These are phyloP conservation scores for Cyclotella kingstonii DNA, from an alignment of 108 stramenopile species.

Conservation along the genomic window DNA sequence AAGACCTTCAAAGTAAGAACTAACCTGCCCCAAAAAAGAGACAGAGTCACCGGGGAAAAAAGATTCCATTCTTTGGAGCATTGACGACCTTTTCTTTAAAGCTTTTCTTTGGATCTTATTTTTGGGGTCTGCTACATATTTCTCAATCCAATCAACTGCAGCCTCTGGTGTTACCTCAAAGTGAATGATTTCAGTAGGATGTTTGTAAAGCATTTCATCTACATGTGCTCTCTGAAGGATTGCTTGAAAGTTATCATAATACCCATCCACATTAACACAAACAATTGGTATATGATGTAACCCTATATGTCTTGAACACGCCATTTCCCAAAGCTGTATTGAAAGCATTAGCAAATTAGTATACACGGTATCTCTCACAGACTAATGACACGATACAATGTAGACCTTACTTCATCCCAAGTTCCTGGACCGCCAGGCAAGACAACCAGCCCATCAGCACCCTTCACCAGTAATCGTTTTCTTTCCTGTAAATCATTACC, in stretches of 20 bases:
- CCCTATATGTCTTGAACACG: slow-evolving; percentile 79
- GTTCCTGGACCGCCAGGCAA: slow-evolving; percentile 95
- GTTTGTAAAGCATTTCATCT: slow-evolving; percentile 59
- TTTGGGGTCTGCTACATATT: slow-evolving; percentile 18
- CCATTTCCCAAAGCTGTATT: slow-evolving; percentile 82
- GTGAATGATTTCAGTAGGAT: slow-evolving; percentile 77
- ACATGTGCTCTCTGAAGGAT: slow-evolving; percentile 69
- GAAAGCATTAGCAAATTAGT: slow-evolving; percentile 4
- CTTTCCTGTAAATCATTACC: slow-evolving; percentile 87
- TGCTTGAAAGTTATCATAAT: slow-evolving; percentile 72
- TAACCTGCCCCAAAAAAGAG: slow-evolving; percentile 25
- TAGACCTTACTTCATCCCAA: slow-evolving; percentile 75
- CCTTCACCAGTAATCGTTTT: slow-evolving; percentile 77
- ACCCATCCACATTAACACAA: slow-evolving; percentile 82
- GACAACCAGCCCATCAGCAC: slow-evolving; percentile 82
- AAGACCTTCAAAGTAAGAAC: slow-evolving; percentile 36
- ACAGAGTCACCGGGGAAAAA: slow-evolving; percentile 31
- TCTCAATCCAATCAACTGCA: slow-evolving; percentile 39
- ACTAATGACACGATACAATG: slow-evolving; percentile 3
- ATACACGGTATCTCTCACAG: not conserved
- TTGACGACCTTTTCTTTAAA: slow-evolving; percentile 23
- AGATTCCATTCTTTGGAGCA: slow-evolving; percentile 35
- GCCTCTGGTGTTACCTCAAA: slow-evolving; percentile 62
- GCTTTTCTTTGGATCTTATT: slow-evolving; percentile 10
- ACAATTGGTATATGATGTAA: slow-evolving; percentile 76